Percentiles rank a stretch among this genome's conserved stretches.
phyloP scores from a whole-genome alignment of 805 yeast genomes.

The Candida sithepensis region DNA sequence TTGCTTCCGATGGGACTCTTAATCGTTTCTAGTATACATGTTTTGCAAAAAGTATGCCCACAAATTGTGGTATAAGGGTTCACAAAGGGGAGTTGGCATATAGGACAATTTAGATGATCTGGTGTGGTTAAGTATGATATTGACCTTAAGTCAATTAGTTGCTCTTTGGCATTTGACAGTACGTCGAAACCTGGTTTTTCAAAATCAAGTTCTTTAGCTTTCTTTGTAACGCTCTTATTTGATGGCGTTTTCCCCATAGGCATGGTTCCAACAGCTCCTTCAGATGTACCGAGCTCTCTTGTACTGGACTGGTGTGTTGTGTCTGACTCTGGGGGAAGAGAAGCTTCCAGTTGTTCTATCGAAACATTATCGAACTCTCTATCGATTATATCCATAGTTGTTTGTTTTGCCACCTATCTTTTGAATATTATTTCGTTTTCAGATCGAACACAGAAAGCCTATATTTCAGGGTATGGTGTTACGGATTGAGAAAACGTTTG shows the following conservation, averaged over 20 bases:
- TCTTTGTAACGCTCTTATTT: no score
- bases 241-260: no score
- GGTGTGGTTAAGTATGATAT: constrained; percentile 23
- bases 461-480: no score
- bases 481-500: no score
- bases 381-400: background rate
- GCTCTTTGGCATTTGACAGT: constrained; percentile 4
- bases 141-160: constrained; percentile 23
- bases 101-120: constrained; percentile 48
- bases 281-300: no score
- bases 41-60: constrained; percentile 65
- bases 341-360: background rate
- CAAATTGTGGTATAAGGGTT: constrained; percentile 61
- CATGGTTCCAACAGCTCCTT: no score
- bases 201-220: background rate
- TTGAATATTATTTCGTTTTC: no score
- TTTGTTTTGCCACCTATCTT: no score
- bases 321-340: background rate
- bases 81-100: constrained; percentile 63
- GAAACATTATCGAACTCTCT: background rate
- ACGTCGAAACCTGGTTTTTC: constrained; percentile 9
- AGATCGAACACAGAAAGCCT: no score
- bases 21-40: constrained; percentile 47
- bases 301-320: background rate
- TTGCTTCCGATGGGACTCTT: constrained; percentile 33